phyloP scores from a whole-genome alignment of 2,329 filamentous ascomycete genomes.

The Botrytis deweyae region DNA sequence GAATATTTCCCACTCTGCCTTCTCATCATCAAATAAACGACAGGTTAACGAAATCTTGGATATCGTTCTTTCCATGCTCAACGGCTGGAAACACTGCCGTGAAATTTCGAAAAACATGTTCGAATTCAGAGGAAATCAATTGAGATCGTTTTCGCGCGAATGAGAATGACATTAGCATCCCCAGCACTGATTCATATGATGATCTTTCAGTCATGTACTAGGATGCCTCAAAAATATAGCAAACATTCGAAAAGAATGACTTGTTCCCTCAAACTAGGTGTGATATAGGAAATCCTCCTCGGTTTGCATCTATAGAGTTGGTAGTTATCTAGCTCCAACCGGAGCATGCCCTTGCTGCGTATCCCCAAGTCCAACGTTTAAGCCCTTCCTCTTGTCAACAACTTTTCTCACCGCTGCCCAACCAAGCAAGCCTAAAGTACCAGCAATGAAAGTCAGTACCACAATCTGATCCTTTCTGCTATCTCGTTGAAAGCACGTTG shows the following conservation, averaged over 20 bases:
- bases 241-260: not conserved
- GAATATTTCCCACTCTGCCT: not conserved
- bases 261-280: not conserved
- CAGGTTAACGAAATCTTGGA: not conserved
- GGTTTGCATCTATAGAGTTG: not conserved
- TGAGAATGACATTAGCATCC: not conserved
- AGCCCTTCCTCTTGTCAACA: constrained; percentile 44
- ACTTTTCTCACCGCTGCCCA: constrained; percentile 57
- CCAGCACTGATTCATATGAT: not conserved
- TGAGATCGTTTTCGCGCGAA: not conserved
- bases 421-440: constrained; percentile 56
- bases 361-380: constrained; percentile 29
- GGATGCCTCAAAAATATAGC: not conserved
- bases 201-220: not conserved
- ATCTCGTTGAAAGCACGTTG: constrained; percentile 65
- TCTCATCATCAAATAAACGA: not conserved
- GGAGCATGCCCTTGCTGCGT: constrained; percentile 32
- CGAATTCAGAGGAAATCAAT: not conserved
- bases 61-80: not conserved
- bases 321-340: constrained; percentile 28
- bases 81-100: not conserved
- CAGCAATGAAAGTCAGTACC: constrained; percentile 62
- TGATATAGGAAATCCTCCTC: not conserved
- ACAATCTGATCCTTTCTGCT: constrained; percentile 66
- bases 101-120: not conserved